Evolutionary conservation across 1,139 yeast species (phyloP), one percentile per base, ranked within the genome.

Genomic region (Suhomyces bolitotheri): DNA sequence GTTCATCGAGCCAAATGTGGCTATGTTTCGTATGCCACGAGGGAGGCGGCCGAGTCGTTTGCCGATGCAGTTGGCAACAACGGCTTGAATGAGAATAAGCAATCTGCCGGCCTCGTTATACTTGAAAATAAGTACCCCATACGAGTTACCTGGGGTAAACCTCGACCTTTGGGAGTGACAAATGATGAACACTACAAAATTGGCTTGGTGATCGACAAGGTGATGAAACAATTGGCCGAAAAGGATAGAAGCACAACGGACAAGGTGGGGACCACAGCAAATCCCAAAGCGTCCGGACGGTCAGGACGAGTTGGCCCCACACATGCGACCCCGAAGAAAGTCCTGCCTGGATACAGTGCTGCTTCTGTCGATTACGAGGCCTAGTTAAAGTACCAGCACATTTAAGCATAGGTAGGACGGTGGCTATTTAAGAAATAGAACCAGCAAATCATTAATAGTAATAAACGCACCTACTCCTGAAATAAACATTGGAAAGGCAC

Each of bases 1-100:
- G 69, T 77, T 17, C 87, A 80, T 44, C 64, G 66, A 16, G 83
- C 90, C 2, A 67, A 74, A 36, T 77, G 85, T 51, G 96, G 88
- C 1, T 85, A 69, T 51, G 62, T 86, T 2, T 67, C 73, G 8
- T 86, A 76, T 50, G 50, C 60, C 3, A 61, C 65, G 1, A 59
- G 84, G 24, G 48, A 56, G 4, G 62, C 67, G 1, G 92, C 94
- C 0, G 83, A 79, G 36, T 46, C 47, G 1, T 76, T 81, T 27
- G 82, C 86, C 0, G 42, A 47, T 0, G 37, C 62, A 1, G 52
- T 78, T 4, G 31, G 34, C 3, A 36, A 31, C 1, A 59, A 62
- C 33, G 67, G 64, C 1, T 43, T 58, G 33, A 66, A 65, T 44
- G 28, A 33, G 13, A 58, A 56, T 30, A 49, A 41, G 10, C 31